Evolutionary conservation across 2,329 filamentous ascomycete species (phyloP), one percentile per base, ranked within the genome.

Genomic region (Graphilbum ipis-grandicollis): DNA sequence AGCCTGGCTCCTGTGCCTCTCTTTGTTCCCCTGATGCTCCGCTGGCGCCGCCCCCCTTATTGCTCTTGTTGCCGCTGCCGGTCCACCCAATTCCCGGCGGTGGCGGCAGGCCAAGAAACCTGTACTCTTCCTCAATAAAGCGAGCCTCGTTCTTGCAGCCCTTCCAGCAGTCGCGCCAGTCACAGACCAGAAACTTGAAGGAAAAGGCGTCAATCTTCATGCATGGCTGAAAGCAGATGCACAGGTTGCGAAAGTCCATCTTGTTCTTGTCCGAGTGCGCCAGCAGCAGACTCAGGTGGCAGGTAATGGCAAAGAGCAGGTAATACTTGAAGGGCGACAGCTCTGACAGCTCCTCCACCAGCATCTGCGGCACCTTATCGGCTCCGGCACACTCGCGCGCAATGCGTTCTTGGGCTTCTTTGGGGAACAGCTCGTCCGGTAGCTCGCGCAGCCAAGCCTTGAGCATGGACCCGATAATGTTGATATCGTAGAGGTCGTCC

Each of bases 311-410:
- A 54, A 96, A 96, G 6, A 96, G 74, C 13, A 96, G 77, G 52
- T 96, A 94, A 59, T 96, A 96, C 59, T 94, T 93, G 65, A 90
- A 94, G 0, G 88, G 88, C 7, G 88, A 82, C n/a, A 96, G 67
- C 47, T 83, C 86, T 2, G 88, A 93, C 3, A 96, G 72, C 55
- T 93, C 84, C 45, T 94, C 47, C 46, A 92, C 77, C 39, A 96
- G 69, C 56, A 90, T 54, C 52, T 92, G 80, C 1, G 88, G 86
- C 5, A 88, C 85, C 33, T 71, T 73, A 36, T 81, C 82, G 31
- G 82, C 72, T 10, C 81, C 81, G 36, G 74, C 69, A 52, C 84
- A 92, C 54, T 92, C 76, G 45, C 78, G 70, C 19, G 82, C 72
- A 39, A 96, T 79, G 41, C 76, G 71, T 39, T 83, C 76, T 54